A percentile compares a stretch with the other conserved stretches of the same genome.
Conservation (phyloP, 129 eudicot genomes). For the carrot (Daucus carota) region DH1_v3.0 NC_030389.2:42287001-42287500, state of each 20-base stretch:
- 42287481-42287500: too few relatives aligned
- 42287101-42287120: neutral
- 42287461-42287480: too few relatives aligned
- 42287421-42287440: too few relatives aligned
- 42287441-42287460: too few relatives aligned
- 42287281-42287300: neutral
- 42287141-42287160: slow-evolving; percentile 92
- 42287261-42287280: slow-evolving; percentile 7
- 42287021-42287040: slow-evolving; percentile 80
- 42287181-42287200: slow-evolving; percentile 85
- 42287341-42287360: neutral
- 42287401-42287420: too few relatives aligned
- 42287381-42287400: neutral
- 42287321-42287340: neutral
- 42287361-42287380: neutral
- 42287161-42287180: slow-evolving; percentile 84
- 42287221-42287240: slow-evolving; percentile 82
- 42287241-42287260: slow-evolving; percentile 2
- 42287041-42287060: slow-evolving; percentile 34
- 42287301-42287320: neutral
- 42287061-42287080: neutral
- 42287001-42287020: slow-evolving; percentile 87
- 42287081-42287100: slow-evolving; percentile 6
- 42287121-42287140: slow-evolving; percentile 52
- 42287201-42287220: slow-evolving; percentile 73